Conservation (phyloP, 2,329 filamentous ascomycete genomes). For the Aureobasidium sp. region DNA sequence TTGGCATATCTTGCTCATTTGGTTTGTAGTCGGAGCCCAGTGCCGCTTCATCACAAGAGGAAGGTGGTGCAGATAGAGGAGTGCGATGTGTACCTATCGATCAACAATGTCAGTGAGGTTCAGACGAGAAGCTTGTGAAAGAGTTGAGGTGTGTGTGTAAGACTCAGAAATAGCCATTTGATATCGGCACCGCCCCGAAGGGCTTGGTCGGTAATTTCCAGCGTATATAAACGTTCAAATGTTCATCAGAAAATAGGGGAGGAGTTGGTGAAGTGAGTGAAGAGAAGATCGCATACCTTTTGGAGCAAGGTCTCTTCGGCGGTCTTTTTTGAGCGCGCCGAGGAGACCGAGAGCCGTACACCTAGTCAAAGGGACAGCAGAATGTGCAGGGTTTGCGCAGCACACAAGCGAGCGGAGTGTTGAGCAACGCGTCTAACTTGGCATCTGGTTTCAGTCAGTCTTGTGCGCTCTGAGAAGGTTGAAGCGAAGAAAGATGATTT, state of each 20-base stretch:
- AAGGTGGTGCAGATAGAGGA: background rate
- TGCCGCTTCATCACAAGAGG: conserved; percentile 22
- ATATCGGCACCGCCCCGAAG: conserved; percentile 65
- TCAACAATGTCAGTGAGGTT: conserved; percentile 14
- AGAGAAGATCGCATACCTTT: background rate
- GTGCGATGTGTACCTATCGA: conserved; percentile 15
- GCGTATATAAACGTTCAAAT: conserved; percentile 67
- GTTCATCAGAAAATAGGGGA: conserved; percentile 21
- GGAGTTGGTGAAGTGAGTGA: background rate
- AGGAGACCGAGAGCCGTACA: background rate
- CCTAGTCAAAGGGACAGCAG: conserved; percentile 11
- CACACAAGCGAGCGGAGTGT: background rate
- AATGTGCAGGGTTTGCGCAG: background rate
- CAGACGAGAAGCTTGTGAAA: background rate
- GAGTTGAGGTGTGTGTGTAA: conserved; percentile 4
- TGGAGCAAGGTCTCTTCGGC: background rate
- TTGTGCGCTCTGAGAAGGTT: background rate
- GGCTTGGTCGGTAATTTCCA: conserved; percentile 96
- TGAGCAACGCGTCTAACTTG: conserved; percentile 2
- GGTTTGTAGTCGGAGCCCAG: conserved; percentile 21
- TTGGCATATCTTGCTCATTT: conserved; percentile 21
- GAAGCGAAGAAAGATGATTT: background rate
- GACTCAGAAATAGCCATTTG: conserved; percentile 80
- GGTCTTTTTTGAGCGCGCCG: background rate
- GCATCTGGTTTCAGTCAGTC: conserved; percentile 3